These are phyloP conservation scores for Metarhizium sp. DNA, from an alignment of 2,329 filamentous ascomycete genomes.

Conservation along the genomic window DNA sequence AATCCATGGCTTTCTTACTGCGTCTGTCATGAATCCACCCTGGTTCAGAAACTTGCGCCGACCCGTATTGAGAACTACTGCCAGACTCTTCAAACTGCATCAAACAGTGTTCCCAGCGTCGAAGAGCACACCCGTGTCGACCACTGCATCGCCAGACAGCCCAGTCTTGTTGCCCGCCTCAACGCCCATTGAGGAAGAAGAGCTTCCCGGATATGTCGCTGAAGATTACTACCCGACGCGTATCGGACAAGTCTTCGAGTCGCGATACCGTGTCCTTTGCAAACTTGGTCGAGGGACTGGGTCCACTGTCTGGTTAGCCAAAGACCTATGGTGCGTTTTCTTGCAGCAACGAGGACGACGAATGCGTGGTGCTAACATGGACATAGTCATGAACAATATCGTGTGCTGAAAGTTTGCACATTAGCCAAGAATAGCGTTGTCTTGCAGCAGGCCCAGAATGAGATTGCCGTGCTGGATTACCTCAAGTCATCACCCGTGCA, in stretches of 20 bases:
- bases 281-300: constrained; percentile 31
- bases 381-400: background rate
- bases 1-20: no score
- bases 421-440: background rate
- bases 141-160: no score
- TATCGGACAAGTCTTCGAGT: background rate
- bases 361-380: no score
- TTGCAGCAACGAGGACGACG: no score
- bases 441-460: background rate
- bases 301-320: constrained; percentile 32
- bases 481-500: background rate
- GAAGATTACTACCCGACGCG: background rate
- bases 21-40: no score
- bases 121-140: no score
- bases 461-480: background rate
- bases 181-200: constrained; percentile 2
- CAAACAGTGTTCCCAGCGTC: no score
- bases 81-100: no score
- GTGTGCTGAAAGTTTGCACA: background rate
- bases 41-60: no score
- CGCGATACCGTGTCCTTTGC: constrained; percentile 26
- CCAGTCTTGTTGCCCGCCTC: no score
- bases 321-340: constrained; percentile 16
- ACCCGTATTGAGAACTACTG: no score
- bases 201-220: background rate